These are phyloP conservation scores for Pythium phragmitis DNA, from an alignment of 352 stramenopile species.

Conservation along the genomic window DNA sequence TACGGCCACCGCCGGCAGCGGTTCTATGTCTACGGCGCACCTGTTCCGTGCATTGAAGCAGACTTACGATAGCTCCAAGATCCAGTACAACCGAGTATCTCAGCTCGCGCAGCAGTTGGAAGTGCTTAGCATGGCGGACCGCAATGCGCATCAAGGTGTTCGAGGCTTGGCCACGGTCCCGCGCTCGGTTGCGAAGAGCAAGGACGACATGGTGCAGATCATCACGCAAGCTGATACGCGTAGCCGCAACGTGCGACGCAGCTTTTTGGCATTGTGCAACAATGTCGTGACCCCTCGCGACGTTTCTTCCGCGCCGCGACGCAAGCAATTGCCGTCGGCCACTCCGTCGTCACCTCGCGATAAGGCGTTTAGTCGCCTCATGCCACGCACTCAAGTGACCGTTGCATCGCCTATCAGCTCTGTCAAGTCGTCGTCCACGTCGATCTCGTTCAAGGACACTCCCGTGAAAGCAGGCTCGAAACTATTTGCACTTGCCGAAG, in stretches of 20 bases:
- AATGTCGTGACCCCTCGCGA: slow-evolving; percentile 58
- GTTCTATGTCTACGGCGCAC: slow-evolving; percentile 37
- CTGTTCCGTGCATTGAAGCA: slow-evolving; percentile 73
- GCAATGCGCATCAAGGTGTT: slow-evolving; percentile 12
- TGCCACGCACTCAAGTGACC: slow-evolving; percentile 63
- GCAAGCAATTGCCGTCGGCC: slow-evolving; percentile 27
- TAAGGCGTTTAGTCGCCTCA: slow-evolving; percentile 67
- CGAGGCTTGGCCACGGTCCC: slow-evolving; percentile 23
- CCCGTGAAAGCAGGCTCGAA: slow-evolving; percentile 57
- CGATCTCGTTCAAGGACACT: slow-evolving; percentile 60
- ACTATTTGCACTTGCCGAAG: slow-evolving; percentile 54
- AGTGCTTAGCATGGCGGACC: slow-evolving; percentile 39
- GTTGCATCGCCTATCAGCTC: slow-evolving; percentile 66
- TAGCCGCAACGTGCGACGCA: slow-evolving; percentile 43
- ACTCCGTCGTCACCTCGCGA: slow-evolving; percentile 33
- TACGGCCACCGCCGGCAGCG: slow-evolving; percentile 12
- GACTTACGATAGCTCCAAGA: slow-evolving; percentile 74
- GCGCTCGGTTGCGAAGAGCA: slow-evolving; percentile 30
- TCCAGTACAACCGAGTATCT: slow-evolving; percentile 69
- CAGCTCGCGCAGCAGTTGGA: slow-evolving; percentile 52
- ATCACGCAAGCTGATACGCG: slow-evolving; percentile 46
- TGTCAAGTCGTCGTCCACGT: slow-evolving; percentile 35
- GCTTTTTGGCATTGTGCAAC: slow-evolving; percentile 62
- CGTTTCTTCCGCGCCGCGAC: slow-evolving; percentile 43
- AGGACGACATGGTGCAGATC: slow-evolving; percentile 46